Conservation (phyloP, 176 grass and related monocot species). For the Ensete ventricosum region DNA sequence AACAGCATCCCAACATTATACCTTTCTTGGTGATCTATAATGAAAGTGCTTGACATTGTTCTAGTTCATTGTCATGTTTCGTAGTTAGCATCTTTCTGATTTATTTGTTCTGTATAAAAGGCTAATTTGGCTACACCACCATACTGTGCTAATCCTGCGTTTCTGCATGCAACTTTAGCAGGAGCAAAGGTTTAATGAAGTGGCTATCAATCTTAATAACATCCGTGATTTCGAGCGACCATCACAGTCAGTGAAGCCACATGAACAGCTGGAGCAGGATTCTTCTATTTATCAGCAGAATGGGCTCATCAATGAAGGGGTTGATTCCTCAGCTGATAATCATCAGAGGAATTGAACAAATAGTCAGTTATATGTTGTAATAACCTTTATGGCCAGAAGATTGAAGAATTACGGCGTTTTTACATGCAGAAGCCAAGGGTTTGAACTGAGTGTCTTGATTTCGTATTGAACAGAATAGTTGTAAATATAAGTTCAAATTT, state of each 20-base stretch:
- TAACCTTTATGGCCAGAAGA: not conserved
- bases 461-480: not conserved
- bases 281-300: not conserved
- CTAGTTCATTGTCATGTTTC: no score
- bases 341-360: not conserved
- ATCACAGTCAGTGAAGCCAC: not conserved
- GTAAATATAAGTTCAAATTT: not conserved
- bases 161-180: not conserved
- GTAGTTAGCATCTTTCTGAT: not conserved
- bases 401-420: not conserved
- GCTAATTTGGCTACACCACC: not conserved
- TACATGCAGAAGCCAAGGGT: not conserved
- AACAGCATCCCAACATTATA: not conserved
- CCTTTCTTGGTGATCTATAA: not conserved
- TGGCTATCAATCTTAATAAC: not conserved
- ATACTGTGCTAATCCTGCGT: not conserved
- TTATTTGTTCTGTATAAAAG: not conserved
- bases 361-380: not conserved
- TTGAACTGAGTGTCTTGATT: not conserved
- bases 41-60: no score
- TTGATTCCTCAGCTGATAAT: not conserved
- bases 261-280: not conserved
- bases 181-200: not conserved
- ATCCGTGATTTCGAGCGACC: not conserved
- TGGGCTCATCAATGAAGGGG: not conserved